A percentile compares a stretch with the other conserved stretches of the same genome.
Conservation (phyloP, 805 yeast genomes). For the Myxozyma vanderwaltii region DNA sequence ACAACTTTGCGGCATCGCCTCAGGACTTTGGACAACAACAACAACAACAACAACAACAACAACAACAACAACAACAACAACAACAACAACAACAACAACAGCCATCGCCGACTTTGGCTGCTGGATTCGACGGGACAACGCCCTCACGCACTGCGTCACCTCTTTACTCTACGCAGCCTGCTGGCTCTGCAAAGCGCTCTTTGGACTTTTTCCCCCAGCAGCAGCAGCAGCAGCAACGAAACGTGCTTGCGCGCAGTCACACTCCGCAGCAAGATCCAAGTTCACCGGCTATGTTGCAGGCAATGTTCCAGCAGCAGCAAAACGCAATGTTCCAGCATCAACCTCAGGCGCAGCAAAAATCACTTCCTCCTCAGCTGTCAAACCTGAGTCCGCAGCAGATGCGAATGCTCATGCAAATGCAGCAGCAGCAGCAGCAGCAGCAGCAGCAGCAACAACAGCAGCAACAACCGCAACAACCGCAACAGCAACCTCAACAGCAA, state of each 20-base stretch:
- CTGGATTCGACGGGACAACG: slow-evolving; percentile 2
- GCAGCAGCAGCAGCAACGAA: slow-evolving; percentile 15
- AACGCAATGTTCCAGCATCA: background rate
- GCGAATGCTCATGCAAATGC: slow-evolving; percentile 10
- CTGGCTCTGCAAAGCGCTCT: slow-evolving; percentile 21
- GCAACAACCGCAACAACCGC: slow-evolving; percentile 25
- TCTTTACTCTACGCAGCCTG: slow-evolving; percentile 21
- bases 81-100: slow-evolving; percentile 25
- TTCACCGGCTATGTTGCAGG: slow-evolving; percentile 5
- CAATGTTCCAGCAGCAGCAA: slow-evolving; percentile 2
- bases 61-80: too few species aligned
- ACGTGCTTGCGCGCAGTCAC: slow-evolving; percentile 15
- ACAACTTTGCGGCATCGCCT: slow-evolving; percentile 10
- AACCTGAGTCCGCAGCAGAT: slow-evolving; percentile 7
- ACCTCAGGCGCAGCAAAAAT: background rate
- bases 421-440: slow-evolving; percentile 20
- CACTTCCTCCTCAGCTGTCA: slow-evolving; percentile 5
- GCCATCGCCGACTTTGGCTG: slow-evolving; percentile 20
- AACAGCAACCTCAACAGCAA: slow-evolving; percentile 38
- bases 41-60: slow-evolving; percentile 27
- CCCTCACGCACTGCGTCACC: slow-evolving; percentile 25
- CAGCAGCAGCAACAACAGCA: slow-evolving; percentile 16
- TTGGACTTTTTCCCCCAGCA: slow-evolving; percentile 8
- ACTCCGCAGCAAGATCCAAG: slow-evolving; percentile 14
- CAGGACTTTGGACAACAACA: slow-evolving; percentile 13